These are phyloP conservation scores for Tuber brumale DNA, from an alignment of 495 filamentous ascomycete species.

Conservation along the genomic window DNA sequence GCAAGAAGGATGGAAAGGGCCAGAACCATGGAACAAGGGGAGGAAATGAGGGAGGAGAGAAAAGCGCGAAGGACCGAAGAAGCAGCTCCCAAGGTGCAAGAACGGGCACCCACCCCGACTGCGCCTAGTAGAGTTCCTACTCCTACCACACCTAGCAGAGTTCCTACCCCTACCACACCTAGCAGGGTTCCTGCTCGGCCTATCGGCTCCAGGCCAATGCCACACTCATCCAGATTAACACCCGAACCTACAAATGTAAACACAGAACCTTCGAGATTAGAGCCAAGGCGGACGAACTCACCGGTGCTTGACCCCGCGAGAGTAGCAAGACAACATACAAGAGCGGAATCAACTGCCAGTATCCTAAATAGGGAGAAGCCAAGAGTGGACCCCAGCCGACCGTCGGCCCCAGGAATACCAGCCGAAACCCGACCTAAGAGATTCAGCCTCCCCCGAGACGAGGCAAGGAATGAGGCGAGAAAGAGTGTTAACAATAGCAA, in stretches of 20 bases:
- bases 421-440: constrained; percentile 20
- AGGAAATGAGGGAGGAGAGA: not conserved
- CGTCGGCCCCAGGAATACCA: not conserved
- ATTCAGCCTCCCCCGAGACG: constrained; percentile 29
- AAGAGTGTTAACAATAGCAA: constrained; percentile 6
- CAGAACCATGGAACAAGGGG: not conserved
- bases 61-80: not conserved
- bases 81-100: constrained; percentile 12
- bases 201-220: constrained; percentile 1
- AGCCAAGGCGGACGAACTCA: not conserved
- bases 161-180: not conserved
- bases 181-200: not conserved
- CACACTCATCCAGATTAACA: not conserved
- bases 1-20: not conserved
- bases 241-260: not conserved
- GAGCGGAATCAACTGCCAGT: constrained; percentile 12
- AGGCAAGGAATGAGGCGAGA: constrained; percentile 19
- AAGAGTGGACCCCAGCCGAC: not conserved
- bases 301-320: constrained; percentile 7
- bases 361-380: not conserved
- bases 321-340: constrained; percentile 18
- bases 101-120: not conserved
- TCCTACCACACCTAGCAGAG: not conserved
- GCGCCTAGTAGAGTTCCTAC: not conserved
- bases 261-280: not conserved